Base-by-base conservation (phyloP, 768 basidiomycete genomes). In the Lactifluus rugatus region DNA sequence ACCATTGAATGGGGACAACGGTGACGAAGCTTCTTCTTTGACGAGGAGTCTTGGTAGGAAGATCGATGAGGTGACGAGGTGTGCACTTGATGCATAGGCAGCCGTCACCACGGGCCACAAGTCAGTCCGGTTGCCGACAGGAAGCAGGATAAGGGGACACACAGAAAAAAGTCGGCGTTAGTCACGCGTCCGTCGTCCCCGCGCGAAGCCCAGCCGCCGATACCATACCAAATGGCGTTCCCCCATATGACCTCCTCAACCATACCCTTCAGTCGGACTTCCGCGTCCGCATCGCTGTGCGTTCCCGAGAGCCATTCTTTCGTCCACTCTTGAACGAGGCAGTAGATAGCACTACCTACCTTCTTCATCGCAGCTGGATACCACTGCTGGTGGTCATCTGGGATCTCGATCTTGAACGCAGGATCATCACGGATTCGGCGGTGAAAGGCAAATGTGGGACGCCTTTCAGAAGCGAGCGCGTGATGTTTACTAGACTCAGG, bases 211-310 rank as follows among this genome's bases (percentile, higher is more conserved):
- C 75, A 80, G 2, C 83, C 83, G 9, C 75, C 78, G 28, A 82
- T 70, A 1, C 76, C 81, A 62, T 83, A 88, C n/a, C 83, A 61
- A 25, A 84, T 53, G 0, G 72, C 70, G 48, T 73, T 76, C 21
- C 76, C 69, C 81, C 83, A 88, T 2, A 72, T 66, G 9, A 89
- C 62, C 62, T 89, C 85, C 61, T 83, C 81, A 25, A 83, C 72
- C 67, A 84, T 87, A 16, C 71, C 66, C 21, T 74, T 72, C 7
- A 81, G 61, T 61, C 75, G 72, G 3, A 47, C 48, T 19, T 62
- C 62, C 44, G 52, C 50, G 8, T 44, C 60, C 36, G 25, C 51
- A 17, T 62, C 57, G 34, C 31, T 36, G 13, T 23, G 48, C 21
- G 36, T 26, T 4, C 41, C 52, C n/a, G 31, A 44, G 7, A 51